Conservation (phyloP, 1,139 yeast species). For the Candida freyschussii region DNA sequence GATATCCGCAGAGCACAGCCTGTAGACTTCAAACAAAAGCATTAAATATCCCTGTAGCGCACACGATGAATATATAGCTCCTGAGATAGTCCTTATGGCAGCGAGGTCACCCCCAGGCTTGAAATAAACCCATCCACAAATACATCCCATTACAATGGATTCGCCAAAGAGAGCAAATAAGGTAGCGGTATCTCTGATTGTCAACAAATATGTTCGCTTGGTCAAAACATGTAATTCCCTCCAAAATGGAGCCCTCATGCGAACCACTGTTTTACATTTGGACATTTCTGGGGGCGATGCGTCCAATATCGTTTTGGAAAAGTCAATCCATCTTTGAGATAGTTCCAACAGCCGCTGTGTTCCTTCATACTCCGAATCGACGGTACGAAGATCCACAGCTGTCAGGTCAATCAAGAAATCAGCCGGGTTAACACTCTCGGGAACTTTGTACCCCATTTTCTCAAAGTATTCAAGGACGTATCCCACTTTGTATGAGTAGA, state of each 20-base stretch:
- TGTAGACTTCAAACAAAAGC: slow-evolving; percentile 65
- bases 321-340: slow-evolving; percentile 46
- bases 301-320: slow-evolving; percentile 13
- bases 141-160: slow-evolving; percentile 41
- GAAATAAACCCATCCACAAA: slow-evolving; percentile 74
- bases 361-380: slow-evolving; percentile 41
- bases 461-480: slow-evolving; percentile 49
- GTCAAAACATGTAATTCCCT: slow-evolving; percentile 54
- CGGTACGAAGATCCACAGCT: slow-evolving; percentile 55
- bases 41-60: slow-evolving; percentile 26
- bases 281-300: neutral
- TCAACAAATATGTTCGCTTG: slow-evolving; percentile 48
- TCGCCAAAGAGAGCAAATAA: slow-evolving; percentile 24
- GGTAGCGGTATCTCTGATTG: slow-evolving; percentile 47
- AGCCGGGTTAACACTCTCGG: slow-evolving; percentile 50
- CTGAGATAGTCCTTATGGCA: slow-evolving; percentile 64
- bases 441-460: slow-evolving; percentile 41
- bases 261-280: neutral
- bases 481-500: slow-evolving; percentile 51
- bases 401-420: slow-evolving; percentile 69
- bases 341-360: slow-evolving; percentile 41
- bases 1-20: slow-evolving; percentile 68
- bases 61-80: slow-evolving; percentile 44
- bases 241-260: slow-evolving; percentile 10
- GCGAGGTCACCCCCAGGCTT: slow-evolving; percentile 57